phyloP scores from a whole-genome alignment of 805 yeast genomes.

The Zygoascus tannicola region DNA sequence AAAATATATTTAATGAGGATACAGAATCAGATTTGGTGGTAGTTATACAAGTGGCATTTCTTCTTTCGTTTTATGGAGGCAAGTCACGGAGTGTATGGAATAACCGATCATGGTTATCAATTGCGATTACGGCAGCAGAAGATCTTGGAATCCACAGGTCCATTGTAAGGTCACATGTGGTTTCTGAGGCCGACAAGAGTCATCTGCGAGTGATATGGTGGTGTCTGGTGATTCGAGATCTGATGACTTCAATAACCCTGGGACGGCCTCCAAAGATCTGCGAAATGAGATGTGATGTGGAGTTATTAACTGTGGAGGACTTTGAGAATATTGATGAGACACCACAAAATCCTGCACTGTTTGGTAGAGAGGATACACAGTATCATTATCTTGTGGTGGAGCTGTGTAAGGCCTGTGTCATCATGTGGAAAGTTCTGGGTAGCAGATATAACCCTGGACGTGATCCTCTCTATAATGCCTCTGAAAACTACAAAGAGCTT shows the following conservation, averaged over 20 bases:
- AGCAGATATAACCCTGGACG: conserved; percentile 7
- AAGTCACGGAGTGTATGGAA: conserved; percentile 10
- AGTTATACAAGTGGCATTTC: conserved; percentile 5
- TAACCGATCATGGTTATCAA: conserved; percentile 6
- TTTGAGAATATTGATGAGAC: conserved; percentile 7
- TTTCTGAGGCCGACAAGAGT: conserved; percentile 5
- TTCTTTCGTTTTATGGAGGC: conserved; percentile 8
- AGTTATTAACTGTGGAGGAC: conserved; percentile 8
- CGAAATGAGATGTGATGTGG: conserved; percentile 12
- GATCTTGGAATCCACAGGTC: conserved; percentile 12
- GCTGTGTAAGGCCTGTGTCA: conserved; percentile 5
- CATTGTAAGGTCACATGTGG: conserved; percentile 1
- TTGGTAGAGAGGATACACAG: conserved; percentile 3
- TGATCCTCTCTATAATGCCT: not conserved
- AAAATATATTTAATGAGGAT: conserved; percentile 5
- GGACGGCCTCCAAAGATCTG: conserved; percentile 11
- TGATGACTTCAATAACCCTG: conserved; percentile 7
- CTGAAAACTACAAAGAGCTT: conserved; percentile 1
- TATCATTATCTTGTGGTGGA: conserved; percentile 6
- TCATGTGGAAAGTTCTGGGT: conserved; percentile 6
- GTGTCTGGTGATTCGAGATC: conserved; percentile 11
- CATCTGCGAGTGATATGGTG: conserved; percentile 10
- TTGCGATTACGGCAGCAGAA: conserved; percentile 10
- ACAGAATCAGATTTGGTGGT: conserved; percentile 7
- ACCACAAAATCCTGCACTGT: conserved; percentile 3